Evolutionary conservation across 352 stramenopile genomes (phyloP).

Genomic region (Globisporangium abappressorium): DNA sequence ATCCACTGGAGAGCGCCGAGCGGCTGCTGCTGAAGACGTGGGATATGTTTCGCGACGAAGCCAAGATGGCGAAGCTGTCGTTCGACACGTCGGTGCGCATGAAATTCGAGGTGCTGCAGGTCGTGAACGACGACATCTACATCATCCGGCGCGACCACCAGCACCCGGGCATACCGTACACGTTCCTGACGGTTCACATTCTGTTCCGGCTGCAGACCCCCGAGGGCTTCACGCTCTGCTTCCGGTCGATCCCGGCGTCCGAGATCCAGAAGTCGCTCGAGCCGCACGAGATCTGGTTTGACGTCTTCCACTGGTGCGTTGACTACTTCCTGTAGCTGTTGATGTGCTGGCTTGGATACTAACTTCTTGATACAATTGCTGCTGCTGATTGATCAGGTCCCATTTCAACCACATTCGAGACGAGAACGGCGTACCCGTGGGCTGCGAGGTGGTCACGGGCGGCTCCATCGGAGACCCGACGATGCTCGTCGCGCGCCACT

Average conservation of each 20-base stretch:
- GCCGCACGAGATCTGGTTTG: conserved; percentile 55
- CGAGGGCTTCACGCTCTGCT: conserved; percentile 54
- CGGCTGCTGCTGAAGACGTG: conserved; percentile 37
- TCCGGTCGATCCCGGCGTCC: conserved; percentile 52
- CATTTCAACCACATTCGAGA: conserved; percentile 57
- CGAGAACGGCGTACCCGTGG: conserved; percentile 27
- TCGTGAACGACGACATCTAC: conserved; percentile 47
- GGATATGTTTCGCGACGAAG: conserved; percentile 40
- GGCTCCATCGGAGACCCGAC: conserved; percentile 51
- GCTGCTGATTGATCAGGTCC: conserved; percentile 26
- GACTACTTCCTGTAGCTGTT: background rate
- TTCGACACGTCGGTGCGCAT: conserved; percentile 45
- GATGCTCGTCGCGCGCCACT: conserved; percentile 51
- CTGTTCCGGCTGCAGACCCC: conserved; percentile 58
- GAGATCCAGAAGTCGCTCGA: conserved; percentile 41
- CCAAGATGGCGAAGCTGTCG: conserved; percentile 39
- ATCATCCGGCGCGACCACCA: conserved; percentile 60
- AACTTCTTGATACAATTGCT: background rate
- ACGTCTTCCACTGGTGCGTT: conserved; percentile 58
- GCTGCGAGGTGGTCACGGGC: conserved; percentile 51
- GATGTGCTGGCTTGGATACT: background rate
- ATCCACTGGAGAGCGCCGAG: conserved; percentile 32
- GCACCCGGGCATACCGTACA: conserved; percentile 36
- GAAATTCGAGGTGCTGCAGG: conserved; percentile 48
- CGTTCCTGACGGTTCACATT: conserved; percentile 57